Evolutionary conservation across 306 rosid genomes (phyloP).

Genomic region (Acacia melanoxylon): DNA sequence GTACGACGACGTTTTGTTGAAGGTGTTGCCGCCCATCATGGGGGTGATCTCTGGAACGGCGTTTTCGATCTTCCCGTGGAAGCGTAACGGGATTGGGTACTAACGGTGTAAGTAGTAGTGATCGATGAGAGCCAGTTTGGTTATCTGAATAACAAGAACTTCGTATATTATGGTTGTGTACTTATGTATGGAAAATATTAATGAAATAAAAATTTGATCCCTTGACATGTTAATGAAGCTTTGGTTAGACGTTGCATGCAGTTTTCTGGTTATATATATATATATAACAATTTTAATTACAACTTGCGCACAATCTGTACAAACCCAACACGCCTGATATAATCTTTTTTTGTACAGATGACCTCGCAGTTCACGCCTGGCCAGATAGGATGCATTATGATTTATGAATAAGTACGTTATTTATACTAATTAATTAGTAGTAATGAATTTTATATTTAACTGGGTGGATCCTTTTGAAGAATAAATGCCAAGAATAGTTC

Average conservation of each 20-base stretch:
- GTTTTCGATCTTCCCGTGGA: slow-evolving; percentile 56
- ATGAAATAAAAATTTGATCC: not conserved
- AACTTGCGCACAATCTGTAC: not conserved
- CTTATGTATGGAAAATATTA: not conserved
- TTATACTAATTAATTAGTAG: too few species aligned
- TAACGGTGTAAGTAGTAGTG: slow-evolving; percentile 3
- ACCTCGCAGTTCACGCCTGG: not conserved
- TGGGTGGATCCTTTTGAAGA: too few species aligned
- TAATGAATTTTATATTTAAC: too few species aligned
- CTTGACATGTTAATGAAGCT: not conserved
- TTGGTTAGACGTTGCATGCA: too few species aligned
- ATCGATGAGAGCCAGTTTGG: not conserved
- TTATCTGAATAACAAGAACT: not conserved
- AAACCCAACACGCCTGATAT: not conserved
- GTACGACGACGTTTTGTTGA: slow-evolving; percentile 41
- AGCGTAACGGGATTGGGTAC: slow-evolving; percentile 86
- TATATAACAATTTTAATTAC: not conserved
- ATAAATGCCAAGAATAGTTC: too few species aligned
- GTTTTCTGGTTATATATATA: not conserved
- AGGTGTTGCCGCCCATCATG: slow-evolving; percentile 63
- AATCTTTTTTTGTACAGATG: not conserved
- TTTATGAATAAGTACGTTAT: too few species aligned
- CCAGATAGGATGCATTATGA: not conserved
- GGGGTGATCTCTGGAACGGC: slow-evolving; percentile 55
- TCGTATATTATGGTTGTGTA: too few species aligned